phyloP scores from a whole-genome alignment of 495 filamentous ascomycete species.

The Penicillium subrubescens region DNA sequence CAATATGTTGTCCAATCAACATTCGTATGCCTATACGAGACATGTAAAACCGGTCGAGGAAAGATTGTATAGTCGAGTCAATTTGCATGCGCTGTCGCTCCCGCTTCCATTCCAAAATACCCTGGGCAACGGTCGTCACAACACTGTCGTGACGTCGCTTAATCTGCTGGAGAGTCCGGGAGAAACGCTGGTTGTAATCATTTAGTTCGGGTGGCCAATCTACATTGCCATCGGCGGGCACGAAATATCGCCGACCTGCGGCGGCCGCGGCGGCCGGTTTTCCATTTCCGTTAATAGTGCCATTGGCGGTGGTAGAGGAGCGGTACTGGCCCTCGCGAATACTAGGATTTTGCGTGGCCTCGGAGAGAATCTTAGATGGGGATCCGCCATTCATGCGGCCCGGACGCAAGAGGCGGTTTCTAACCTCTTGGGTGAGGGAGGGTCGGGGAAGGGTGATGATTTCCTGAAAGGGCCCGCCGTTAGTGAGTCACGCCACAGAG shows the following conservation, averaged over 20 bases:
- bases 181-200: conserved; percentile 90
- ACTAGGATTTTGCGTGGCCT: conserved; percentile 87
- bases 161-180: conserved; percentile 82
- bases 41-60: conserved; percentile 99
- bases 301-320: conserved; percentile 57
- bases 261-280: conserved; percentile 39
- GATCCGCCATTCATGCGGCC: conserved; percentile 60
- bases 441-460: conserved; percentile 84
- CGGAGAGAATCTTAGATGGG: conserved; percentile 66
- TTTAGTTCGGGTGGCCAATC: conserved; percentile 95
- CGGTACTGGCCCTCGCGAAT: conserved; percentile 84
- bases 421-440: conserved; percentile 72
- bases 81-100: conserved; percentile 97
- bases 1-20: conserved; percentile 98
- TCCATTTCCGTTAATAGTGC: conserved; percentile 46
- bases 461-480: conserved; percentile 58
- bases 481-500: conserved; percentile 12
- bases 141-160: conserved; percentile 96
- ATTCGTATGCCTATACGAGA: conserved; percentile 99
- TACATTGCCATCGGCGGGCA: conserved; percentile 80
- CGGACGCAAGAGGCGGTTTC: conserved; percentile 75
- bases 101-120: conserved; percentile 96
- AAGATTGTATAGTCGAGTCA: conserved; percentile 92
- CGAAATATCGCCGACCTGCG: conserved; percentile 77
- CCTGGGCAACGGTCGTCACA: conserved; percentile 92